Evolutionary conservation across 345 rosid species (phyloP).

Genomic region (Raphanus raphanistrum): DNA sequence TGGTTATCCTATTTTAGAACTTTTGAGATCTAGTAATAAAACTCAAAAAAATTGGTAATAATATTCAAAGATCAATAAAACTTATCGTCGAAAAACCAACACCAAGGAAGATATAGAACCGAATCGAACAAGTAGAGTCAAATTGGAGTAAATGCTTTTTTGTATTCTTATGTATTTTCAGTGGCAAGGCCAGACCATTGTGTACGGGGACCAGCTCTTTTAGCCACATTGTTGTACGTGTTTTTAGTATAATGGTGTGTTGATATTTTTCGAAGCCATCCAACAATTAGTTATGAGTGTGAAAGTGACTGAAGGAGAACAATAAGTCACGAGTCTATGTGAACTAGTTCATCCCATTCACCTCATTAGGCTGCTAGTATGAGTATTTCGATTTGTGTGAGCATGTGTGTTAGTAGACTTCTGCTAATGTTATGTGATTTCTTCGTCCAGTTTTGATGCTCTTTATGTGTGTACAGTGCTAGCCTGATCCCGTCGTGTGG

Average conservation of each 20-base stretch:
- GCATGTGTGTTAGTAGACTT: neutral
- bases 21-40: neutral
- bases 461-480: neutral
- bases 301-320: constrained; percentile 28
- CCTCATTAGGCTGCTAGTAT: neutral
- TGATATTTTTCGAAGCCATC: constrained; percentile 1
- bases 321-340: neutral
- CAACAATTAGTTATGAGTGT: constrained; percentile 27
- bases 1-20: neutral
- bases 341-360: constrained; percentile 6
- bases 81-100: constrained; percentile 2
- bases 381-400: neutral
- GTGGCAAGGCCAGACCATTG: constrained; percentile 11
- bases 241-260: constrained; percentile 13
- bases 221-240: neutral
- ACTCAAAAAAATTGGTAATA: neutral
- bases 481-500: neutral
- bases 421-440: neutral
- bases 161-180: constrained; percentile 26
- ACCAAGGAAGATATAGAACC: constrained; percentile 10
- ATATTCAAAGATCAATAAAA: neutral
- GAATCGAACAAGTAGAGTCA: constrained; percentile 22
- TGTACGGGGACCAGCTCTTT: constrained; percentile 19
- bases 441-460: neutral
- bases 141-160: constrained; percentile 29